Percentiles rank a stretch among this genome's conserved stretches.
phyloP scores from a whole-genome alignment of 1,284 basidiomycete genomes.

The Ceratobasidium sp. region DNA sequence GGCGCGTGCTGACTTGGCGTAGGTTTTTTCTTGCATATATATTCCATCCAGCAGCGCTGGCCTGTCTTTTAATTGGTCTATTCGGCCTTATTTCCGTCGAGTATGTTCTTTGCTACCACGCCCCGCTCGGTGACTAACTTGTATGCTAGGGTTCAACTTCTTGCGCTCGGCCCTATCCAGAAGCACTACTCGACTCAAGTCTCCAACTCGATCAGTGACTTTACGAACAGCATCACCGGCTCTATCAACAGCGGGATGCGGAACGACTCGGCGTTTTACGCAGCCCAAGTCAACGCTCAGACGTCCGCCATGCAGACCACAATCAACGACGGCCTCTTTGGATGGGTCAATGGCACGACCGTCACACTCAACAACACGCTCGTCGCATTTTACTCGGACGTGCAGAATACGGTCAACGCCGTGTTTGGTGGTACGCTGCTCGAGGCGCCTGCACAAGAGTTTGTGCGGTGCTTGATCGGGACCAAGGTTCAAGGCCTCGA shows the following conservation, averaged over 20 bases:
- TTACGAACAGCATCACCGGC: slow-evolving; percentile 73
- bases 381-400: slow-evolving; percentile 73
- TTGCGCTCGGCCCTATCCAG: slow-evolving; percentile 74
- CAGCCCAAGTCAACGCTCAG: slow-evolving; percentile 73
- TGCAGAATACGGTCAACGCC: slow-evolving; percentile 70
- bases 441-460: slow-evolving; percentile 80
- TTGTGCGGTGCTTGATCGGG: slow-evolving; percentile 87
- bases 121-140: neutral
- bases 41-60: slow-evolving; percentile 86
- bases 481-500: slow-evolving; percentile 87
- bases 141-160: slow-evolving; percentile 71
- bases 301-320: slow-evolving; percentile 72
- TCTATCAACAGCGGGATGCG: slow-evolving; percentile 82
- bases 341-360: slow-evolving; percentile 94
- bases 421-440: slow-evolving; percentile 86
- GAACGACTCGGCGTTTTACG: slow-evolving; percentile 78
- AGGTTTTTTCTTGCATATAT: slow-evolving; percentile 88
- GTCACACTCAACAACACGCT: slow-evolving; percentile 83
- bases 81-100: slow-evolving; percentile 85
- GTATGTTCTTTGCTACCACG: neutral
- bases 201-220: slow-evolving; percentile 65
- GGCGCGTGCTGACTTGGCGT: slow-evolving; percentile 63
- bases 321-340: slow-evolving; percentile 86
- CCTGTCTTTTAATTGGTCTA: slow-evolving; percentile 87
- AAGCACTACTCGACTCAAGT: slow-evolving; percentile 67